Evolutionary conservation across 2,329 filamentous ascomycete species (phyloP).

Genomic region (Grosmannia clavigera): DNA sequence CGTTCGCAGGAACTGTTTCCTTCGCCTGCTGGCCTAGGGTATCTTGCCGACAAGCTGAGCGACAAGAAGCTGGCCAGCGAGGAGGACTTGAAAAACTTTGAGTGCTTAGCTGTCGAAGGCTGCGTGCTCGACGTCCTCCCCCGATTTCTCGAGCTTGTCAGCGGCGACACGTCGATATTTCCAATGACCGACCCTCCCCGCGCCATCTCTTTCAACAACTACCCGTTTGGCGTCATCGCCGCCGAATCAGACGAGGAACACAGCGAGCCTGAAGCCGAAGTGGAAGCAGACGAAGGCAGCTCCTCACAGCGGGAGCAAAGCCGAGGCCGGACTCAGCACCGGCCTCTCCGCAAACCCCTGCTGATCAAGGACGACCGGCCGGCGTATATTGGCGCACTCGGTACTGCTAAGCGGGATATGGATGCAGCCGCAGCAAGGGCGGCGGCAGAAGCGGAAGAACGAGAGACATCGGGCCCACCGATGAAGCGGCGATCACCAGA

Average conservation of each 20-base stretch:
- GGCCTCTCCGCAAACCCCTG: not conserved
- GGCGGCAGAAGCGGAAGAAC: not conserved
- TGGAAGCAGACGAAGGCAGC: not conserved
- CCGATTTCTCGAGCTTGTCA: conserved; percentile 7
- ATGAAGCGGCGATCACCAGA: not conserved
- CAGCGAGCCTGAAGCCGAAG: not conserved
- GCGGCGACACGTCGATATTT: not conserved
- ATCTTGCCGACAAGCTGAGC: not conserved
- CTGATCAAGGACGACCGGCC: not conserved
- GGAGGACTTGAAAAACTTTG: conserved; percentile 5
- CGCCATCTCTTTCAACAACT: conserved; percentile 1
- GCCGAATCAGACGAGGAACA: conserved; percentile 2
- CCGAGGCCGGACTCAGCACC: not conserved
- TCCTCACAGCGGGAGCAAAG: not conserved
- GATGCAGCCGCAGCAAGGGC: not conserved
- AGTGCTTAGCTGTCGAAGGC: conserved; percentile 5
- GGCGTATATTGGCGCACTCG: conserved; percentile 3
- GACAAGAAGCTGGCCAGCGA: conserved; percentile 2
- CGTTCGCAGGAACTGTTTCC: not conserved
- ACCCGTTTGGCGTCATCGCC: conserved; percentile 3
- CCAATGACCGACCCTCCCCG: not conserved
- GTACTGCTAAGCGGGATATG: conserved; percentile 3
- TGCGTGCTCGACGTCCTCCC: conserved; percentile 3
- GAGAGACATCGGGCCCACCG: not conserved
- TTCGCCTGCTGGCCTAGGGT: not conserved